Base-by-base conservation (phyloP, 345 rosid species). In the Eucalyptus polyanthemos region DNA sequence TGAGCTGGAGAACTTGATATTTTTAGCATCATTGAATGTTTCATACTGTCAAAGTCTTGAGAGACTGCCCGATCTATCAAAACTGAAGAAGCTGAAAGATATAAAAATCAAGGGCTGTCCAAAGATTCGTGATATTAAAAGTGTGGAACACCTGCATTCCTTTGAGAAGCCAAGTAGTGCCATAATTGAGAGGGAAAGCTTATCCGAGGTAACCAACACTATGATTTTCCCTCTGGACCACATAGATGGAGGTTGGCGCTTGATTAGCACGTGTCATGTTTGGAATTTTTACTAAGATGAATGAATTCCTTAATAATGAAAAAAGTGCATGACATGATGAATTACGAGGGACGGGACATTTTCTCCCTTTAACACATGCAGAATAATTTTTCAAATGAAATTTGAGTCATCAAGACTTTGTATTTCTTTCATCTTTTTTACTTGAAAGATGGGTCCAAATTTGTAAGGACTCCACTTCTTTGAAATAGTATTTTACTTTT, bases 321-420 rank as follows among this genome's bases (percentile, higher is more conserved):
- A 60, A 27, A 60, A 12, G 7, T 60, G 69, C 8, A 60, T 27
- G 31, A 27, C 69, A 60, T 6, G 31, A 60, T 27, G 34, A 60
- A 27, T 60, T 60, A 27, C 5, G 9, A 60, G 0, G 16, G 4
- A 27, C 9, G 0, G 16, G 16, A 60, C 0, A 60, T 60, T 60
- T 25, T 24, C 34, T 60, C 69, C 9, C 16, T 13, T 13, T 60
- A 60, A 13, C 8, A 12, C 69, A 27, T 13, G 16, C 16, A 10
- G 15, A 60, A 27, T 27, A 6, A 60, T 60, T 25, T 60, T 25
- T 25, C 15, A 25, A 27, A 25, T 27, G 31, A 60, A 25, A 58
- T 25, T 58, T 25, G n/a, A 60, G 14, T 60, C 67, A 12, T 60
- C n/a, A 11, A 60, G 15, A 25, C 67, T 60, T 27, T 25, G 7